Conservation (phyloP, 2,329 filamentous ascomycete genomes). For the Fusarium vanettenii region DNA sequence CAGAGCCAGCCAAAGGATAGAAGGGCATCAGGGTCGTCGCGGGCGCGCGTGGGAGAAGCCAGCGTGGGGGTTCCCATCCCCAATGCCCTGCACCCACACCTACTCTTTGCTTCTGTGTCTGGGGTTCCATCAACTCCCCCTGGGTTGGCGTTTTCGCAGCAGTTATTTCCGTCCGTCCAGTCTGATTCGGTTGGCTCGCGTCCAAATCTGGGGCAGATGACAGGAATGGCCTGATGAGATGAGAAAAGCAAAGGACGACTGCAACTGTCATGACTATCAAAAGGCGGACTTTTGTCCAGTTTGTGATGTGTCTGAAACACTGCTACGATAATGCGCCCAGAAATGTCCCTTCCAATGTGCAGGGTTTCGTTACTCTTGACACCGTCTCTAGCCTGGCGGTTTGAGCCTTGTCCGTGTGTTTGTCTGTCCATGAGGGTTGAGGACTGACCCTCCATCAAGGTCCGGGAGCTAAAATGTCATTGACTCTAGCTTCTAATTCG, state of each 20-base stretch:
- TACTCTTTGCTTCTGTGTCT: conserved; percentile 12
- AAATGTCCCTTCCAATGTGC: background rate
- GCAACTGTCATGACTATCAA: conserved; percentile 12
- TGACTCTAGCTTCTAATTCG: background rate
- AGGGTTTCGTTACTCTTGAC: background rate
- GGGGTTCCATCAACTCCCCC: conserved; percentile 28
- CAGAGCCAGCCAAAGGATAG: conserved; percentile 3
- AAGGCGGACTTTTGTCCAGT: conserved; percentile 7
- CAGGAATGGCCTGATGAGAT: conserved; percentile 27
- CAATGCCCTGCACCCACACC: background rate
- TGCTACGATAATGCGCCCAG: background rate
- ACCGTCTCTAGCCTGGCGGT: background rate
- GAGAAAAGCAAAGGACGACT: background rate
- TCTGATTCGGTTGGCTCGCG: conserved; percentile 5
- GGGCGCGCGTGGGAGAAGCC: conserved; percentile 16
- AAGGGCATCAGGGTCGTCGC: conserved; percentile 15
- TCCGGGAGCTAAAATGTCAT: background rate
- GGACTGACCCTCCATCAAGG: conserved; percentile 5
- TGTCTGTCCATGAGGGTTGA: conserved; percentile 8
- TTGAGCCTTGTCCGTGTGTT: background rate
- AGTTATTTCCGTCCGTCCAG: conserved; percentile 27
- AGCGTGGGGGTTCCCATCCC: conserved; percentile 28
- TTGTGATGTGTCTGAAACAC: conserved; percentile 13
- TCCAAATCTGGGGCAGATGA: conserved; percentile 16
- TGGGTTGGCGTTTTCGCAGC: conserved; percentile 30